Base-by-base conservation (phyloP, 495 filamentous ascomycete species). In the Hypoxylon perforatum region DNA sequence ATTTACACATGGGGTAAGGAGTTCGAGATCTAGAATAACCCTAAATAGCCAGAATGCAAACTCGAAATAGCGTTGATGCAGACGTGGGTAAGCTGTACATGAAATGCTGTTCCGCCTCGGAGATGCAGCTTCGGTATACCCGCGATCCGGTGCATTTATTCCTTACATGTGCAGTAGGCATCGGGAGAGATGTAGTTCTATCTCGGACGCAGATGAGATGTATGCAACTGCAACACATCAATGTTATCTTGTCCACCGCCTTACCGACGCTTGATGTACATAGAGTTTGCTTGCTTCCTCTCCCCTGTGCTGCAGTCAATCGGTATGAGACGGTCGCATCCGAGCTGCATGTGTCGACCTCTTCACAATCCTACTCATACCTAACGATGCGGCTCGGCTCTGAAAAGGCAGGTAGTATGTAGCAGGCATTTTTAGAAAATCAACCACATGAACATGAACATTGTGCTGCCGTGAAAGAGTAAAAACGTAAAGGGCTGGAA, bases 21-120 rank as follows among this genome's bases (percentile, higher is more conserved):
- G 48, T 36, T 61, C 48, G 46, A 45, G 38, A 36, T 58, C 55
- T 48, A 11, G n/a, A 50, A 48, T 49, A 49, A 8, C 36, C 56
- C 46, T 50, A 46, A 35, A 35, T 11, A 11, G 35, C 35, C 35
- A 11, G 14, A n/a, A 12, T 38, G 35, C 35, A n/a, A 2, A 4
- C 12, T 11, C 35, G 14, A n/a, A n/a, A 11, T 38, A 11, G 17
- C 7, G 3, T 7, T 4, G 1, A 41, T 41, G 15, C 12, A 41
- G 3, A 41, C 17, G 7, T n/a, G 15, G 14, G 38, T 41, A 5
- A 4, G 2, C 38, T 41, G 2, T 41, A 41, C 12, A 1, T 41
- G 3, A 7, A n/a, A 15, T 41, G 14, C 12, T 41, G 30, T 15
- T n/a, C 38, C 38, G 14, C 12, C n/a, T n/a, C 38, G 15, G 38